phyloP scores from a whole-genome alignment of 495 filamentous ascomycete species.

The Collariella sp. region DNA sequence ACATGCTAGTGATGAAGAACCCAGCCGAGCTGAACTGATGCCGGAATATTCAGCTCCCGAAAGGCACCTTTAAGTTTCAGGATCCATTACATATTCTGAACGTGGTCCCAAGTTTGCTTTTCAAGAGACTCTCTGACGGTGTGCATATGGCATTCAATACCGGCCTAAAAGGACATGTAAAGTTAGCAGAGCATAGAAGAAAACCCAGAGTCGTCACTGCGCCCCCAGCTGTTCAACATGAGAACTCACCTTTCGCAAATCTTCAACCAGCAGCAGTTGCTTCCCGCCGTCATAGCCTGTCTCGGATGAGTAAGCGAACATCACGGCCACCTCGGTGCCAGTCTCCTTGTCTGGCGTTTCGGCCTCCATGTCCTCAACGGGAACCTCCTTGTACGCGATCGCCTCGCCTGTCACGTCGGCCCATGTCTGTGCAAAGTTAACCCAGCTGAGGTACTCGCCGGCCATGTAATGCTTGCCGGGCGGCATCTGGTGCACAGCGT shows the following conservation, averaged over 20 bases:
- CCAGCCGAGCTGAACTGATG: too few species aligned
- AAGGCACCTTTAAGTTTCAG: too few species aligned
- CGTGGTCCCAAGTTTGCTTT: slow-evolving; percentile 12
- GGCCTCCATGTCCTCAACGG: slow-evolving; percentile 29
- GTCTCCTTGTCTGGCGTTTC: slow-evolving; percentile 24
- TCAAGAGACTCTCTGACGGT: slow-evolving; percentile 23
- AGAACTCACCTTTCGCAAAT: slow-evolving; percentile 31
- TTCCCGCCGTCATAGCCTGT: slow-evolving; percentile 36
- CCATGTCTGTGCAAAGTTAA: slow-evolving; percentile 30
- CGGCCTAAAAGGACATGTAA: slow-evolving; percentile 13
- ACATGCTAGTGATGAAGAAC: too few species aligned
- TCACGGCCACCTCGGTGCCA: slow-evolving; percentile 31
- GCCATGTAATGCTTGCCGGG: slow-evolving; percentile 38
- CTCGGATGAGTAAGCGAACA: slow-evolving; percentile 32
- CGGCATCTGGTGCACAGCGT: slow-evolving; percentile 36
- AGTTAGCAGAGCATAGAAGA: too few species aligned
- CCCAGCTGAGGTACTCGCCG: slow-evolving; percentile 27
- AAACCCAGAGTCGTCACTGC: too few species aligned
- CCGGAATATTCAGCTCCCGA: too few species aligned
- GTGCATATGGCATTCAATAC: slow-evolving; percentile 30
- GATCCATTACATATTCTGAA: not conserved
- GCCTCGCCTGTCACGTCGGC: slow-evolving; percentile 18
- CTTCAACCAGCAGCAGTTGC: slow-evolving; percentile 30
- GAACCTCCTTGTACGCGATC: slow-evolving; percentile 28
- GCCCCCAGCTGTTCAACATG: too few species aligned